Conservation (phyloP, 2,329 filamentous ascomycete genomes). For the Geosmithia flava region DNA sequence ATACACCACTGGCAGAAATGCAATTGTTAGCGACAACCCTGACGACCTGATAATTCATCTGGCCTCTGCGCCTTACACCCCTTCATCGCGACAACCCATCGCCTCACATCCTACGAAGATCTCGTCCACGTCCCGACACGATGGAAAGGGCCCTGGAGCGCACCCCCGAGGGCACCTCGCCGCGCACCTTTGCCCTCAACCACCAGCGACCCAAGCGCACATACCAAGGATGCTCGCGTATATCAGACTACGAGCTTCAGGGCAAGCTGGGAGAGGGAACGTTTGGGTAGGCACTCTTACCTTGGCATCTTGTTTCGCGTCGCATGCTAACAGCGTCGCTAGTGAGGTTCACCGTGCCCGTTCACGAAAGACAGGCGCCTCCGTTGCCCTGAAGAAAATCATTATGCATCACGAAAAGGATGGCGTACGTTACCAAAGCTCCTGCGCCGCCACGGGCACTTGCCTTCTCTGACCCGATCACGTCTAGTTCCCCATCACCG, state of each 20-base stretch:
- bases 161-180: slow-evolving; percentile 30
- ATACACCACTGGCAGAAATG: neutral
- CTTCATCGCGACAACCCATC: neutral
- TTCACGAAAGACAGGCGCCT: slow-evolving; percentile 58
- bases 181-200: slow-evolving; percentile 42
- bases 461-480: slow-evolving; percentile 5
- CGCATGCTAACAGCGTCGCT: neutral
- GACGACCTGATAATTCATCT: neutral
- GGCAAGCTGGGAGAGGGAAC: slow-evolving; percentile 89
- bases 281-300: slow-evolving; percentile 54
- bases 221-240: slow-evolving; percentile 77
- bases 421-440: slow-evolving; percentile 43
- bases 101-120: neutral
- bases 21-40: neutral
- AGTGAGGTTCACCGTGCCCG: slow-evolving; percentile 86
- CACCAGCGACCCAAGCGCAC: slow-evolving; percentile 42
- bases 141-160: slow-evolving; percentile 18
- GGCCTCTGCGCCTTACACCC: neutral
- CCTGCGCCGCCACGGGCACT: neutral
- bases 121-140: neutral
- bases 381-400: slow-evolving; percentile 94
- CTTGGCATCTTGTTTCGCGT: neutral
- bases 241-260: slow-evolving; percentile 66
- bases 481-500: slow-evolving; percentile 86
- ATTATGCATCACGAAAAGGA: slow-evolving; percentile 99